Evolutionary conservation across 2,329 filamentous ascomycete genomes (phyloP), one percentile per base, ranked within the genome.

Genomic region (Aschersonia sp.): DNA sequence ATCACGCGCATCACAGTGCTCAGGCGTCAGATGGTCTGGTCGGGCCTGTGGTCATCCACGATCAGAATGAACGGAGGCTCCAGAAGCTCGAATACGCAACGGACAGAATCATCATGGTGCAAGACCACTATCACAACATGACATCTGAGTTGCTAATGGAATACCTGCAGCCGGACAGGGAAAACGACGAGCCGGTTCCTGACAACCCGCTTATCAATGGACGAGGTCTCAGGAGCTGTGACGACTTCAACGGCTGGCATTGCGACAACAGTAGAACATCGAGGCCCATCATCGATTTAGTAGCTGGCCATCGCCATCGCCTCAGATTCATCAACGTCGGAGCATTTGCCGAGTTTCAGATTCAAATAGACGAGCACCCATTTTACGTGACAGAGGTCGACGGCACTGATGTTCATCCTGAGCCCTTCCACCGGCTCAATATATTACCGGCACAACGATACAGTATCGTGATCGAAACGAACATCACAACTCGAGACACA

Each of bases 361-460:
- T 88, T 31, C 79, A 78, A 57, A 70, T 87, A 44, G 84, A 88
- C 53, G 75, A 77, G 45, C 84, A 87, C 54, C 59, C 67, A 1
- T 78, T 84, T 59, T 68, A 66, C 35, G 66, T 88, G 44, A 78
- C 83, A 7, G 84, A 87, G 58, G 78, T 84, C 0, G 84, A 88
- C 56, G 84, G 83, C 12, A 78, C 81, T 1, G 75, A 78, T 38
- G 75, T 85, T 1, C 70, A 78, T 49, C 79, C 83, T 0, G 65
- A 68, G 4, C 67, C 75, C 1, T 73, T 80, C 5, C 70, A 75
- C 35, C 74, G 78, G 51, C 63, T 88, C 47, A 80, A 84, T 51
- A 67, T 89, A 29, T 73, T 80, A 5, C 81, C 82, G 1, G 83
- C 82, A 0, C 84, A 88, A 58, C 73, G 84, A 10, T 87, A 85